These are phyloP conservation scores for Lathyrus aphaca DNA, from an alignment of 306 rosid species.

Conservation along the genomic window DNA sequence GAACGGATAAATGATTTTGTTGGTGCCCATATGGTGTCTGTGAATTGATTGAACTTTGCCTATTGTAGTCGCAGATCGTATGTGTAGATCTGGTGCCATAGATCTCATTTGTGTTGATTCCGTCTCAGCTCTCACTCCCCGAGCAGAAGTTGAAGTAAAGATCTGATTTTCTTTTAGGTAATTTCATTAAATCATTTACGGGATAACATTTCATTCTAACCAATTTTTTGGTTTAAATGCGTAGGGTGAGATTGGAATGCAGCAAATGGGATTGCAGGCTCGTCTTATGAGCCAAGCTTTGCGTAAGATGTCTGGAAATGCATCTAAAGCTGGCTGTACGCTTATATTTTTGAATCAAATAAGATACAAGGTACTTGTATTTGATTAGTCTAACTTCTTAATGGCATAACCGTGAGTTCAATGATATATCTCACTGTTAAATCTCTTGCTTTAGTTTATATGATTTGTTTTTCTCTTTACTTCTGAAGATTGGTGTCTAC, in stretches of 20 bases:
- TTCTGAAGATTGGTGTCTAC: slow-evolving; percentile 83
- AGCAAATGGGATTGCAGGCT: slow-evolving; percentile 77
- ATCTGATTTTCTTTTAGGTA: slow-evolving; percentile 21
- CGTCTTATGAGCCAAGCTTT: too few species aligned
- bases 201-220: slow-evolving; percentile 37
- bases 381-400: slow-evolving; percentile 1
- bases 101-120: slow-evolving; percentile 67
- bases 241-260: slow-evolving; percentile 98
- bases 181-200: slow-evolving; percentile 5
- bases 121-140: slow-evolving; percentile 68
- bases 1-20: too few species aligned
- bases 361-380: slow-evolving; percentile 80
- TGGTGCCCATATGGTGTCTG: slow-evolving; percentile 23
- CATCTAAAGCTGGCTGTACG: slow-evolving; percentile 98
- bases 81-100: slow-evolving; percentile 98
- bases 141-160: slow-evolving; percentile 92
- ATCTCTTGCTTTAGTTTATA: slow-evolving; percentile 13
- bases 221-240: slow-evolving; percentile 27
- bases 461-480: slow-evolving; percentile 42
- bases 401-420: slow-evolving; percentile 19
- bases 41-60: slow-evolving; percentile 42
- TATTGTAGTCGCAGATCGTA: slow-evolving; percentile 63
- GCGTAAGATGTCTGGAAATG: slow-evolving; percentile 57
- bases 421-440: slow-evolving; percentile 16
- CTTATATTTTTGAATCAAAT: slow-evolving; percentile 93